A percentile compares a stretch with the other conserved stretches of the same genome.
phyloP scores from a whole-genome alignment of 225 moss, liverwort and hornwort genomes.

The Pseudisothecium myosuroides region DNA sequence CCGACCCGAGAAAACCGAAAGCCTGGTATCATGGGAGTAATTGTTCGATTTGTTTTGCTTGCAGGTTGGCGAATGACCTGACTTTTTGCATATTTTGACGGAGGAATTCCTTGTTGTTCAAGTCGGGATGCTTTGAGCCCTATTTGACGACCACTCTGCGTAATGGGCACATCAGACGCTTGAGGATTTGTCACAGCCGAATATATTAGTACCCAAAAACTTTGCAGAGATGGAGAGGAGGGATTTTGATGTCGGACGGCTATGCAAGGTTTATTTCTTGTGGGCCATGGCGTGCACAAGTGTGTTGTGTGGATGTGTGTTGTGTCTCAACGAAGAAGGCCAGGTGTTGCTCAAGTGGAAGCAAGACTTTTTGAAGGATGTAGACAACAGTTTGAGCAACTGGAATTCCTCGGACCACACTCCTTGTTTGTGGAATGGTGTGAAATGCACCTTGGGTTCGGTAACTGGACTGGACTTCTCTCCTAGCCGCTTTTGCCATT shows the following conservation, averaged over 20 bases:
- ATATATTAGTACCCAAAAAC: background rate
- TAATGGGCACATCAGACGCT: background rate
- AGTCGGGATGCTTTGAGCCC: background rate
- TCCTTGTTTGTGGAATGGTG: background rate
- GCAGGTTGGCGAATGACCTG: background rate
- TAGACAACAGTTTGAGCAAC: background rate
- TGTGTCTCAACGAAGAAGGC: background rate
- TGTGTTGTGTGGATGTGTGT: background rate
- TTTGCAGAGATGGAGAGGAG: background rate
- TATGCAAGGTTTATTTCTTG: background rate
- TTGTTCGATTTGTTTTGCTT: background rate
- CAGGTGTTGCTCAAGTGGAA: background rate
- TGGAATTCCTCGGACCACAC: background rate
- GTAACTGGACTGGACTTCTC: background rate
- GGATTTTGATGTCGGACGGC: background rate
- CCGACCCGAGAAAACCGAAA: background rate
- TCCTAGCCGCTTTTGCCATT: background rate
- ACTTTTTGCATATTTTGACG: background rate
- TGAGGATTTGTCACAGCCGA: background rate
- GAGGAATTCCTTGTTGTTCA: background rate
- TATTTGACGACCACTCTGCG: background rate
- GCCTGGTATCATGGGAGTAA: background rate
- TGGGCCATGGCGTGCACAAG: background rate
- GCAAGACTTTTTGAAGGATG: too few relatives aligned
- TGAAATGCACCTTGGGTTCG: background rate